Evolutionary conservation across 805 yeast genomes (phyloP), one percentile per base, ranked within the genome.

Genomic region (Ogataea nakhonphanomensis): DNA sequence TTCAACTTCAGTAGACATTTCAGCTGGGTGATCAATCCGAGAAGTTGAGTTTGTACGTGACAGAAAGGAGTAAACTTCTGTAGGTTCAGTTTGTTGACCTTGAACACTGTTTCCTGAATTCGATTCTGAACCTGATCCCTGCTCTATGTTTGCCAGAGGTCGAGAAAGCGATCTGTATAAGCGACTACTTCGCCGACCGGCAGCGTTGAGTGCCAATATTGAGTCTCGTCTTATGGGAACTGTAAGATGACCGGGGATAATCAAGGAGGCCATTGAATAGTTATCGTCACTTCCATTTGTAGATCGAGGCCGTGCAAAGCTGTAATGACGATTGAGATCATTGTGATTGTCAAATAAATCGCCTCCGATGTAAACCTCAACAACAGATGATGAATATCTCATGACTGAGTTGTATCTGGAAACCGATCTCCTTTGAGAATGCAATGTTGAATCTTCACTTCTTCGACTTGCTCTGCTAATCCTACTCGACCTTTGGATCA

Each of bases 211-310:
- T 10, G 34, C 40, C 33, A 33, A 12, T 11, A 43, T 22, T 7
- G 55, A 45, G 23, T 58, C 62, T 33, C 56, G 42, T 30, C 57
- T 39, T 8, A 59, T 57, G 3, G 60, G 55, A 13, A 56, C 44
- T 1, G 44, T 42, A 5, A 31, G 42, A 3, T 46, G 36, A 7
- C 52, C 57, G 1, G 62, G 55, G 11, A 31, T 33, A 8, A 53
- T 42, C 5, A 57, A 17, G 3, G 58, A 48, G 5, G 50, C 50
- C 20, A 59, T 29, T n/a, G 56, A 53, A 21, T 38, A 38, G 26
- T 41, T 50, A 22, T 45, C 51, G 9, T 47, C 51, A 24, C 44
- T 43, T n/a, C 44, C 45, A 15, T 33, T 37, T 15, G 38, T 35
- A 1, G 53, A 47, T 39, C 39, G 34, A 4, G 49, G 51, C 28